Conservation (phyloP, 2,329 filamentous ascomycete genomes). For the Alternaria tenuissima region DNA sequence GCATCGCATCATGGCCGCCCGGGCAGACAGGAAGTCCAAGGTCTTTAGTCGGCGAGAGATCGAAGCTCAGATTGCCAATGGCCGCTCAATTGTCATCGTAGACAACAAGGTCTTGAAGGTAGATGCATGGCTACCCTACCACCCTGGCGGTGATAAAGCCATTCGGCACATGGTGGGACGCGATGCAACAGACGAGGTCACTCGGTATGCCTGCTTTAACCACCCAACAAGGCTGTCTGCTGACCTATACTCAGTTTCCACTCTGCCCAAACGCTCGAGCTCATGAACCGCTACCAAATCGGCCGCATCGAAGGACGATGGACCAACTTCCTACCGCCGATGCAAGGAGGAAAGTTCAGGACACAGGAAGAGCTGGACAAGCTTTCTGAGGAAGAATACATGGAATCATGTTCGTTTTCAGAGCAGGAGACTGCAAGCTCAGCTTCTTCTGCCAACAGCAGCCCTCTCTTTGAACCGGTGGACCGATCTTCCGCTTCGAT, state of each 20-base stretch:
- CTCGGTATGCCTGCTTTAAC: constrained; percentile 68
- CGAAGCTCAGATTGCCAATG: constrained; percentile 84
- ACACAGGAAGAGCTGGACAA: constrained; percentile 53
- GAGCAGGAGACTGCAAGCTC: constrained; percentile 40
- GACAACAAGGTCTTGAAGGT: constrained; percentile 84
- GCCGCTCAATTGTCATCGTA: constrained; percentile 80
- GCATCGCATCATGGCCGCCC: constrained; percentile 33
- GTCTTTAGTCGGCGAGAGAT: constrained; percentile 71
- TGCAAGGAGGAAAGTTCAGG: constrained; percentile 85
- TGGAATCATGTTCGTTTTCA: constrained; percentile 26
- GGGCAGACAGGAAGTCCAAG: constrained; percentile 53
- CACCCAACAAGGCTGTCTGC: not conserved
- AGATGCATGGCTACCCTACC: constrained; percentile 87
- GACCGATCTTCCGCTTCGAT: constrained; percentile 48
- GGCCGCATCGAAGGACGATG: constrained; percentile 82
- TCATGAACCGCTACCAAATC: constrained; percentile 84
- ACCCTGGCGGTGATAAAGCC: constrained; percentile 90
- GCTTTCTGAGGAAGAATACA: constrained; percentile 47
- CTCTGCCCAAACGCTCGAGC: constrained; percentile 75
- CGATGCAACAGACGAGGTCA: constrained; percentile 94
- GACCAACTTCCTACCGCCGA: constrained; percentile 88
- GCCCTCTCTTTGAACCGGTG: constrained; percentile 66
- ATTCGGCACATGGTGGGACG: constrained; percentile 93
- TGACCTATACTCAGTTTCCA: constrained; percentile 70
- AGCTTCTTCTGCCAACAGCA: constrained; percentile 63